These are phyloP conservation scores for Penicillium sp. DNA, from an alignment of 2,329 filamentous ascomycete species.

Conservation along the genomic window DNA sequence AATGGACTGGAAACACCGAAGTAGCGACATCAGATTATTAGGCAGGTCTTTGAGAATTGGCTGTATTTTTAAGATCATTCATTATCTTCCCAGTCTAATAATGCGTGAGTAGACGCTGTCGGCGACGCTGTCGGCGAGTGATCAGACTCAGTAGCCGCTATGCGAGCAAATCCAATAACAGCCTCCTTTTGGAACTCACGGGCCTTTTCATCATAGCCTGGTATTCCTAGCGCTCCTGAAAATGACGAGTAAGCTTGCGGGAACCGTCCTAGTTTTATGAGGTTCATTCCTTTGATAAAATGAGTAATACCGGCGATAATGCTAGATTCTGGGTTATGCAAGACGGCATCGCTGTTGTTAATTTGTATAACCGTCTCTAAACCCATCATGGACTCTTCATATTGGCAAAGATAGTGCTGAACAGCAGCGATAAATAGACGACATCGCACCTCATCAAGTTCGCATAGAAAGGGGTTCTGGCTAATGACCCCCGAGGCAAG, in stretches of 20 bases:
- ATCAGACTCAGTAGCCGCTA: not conserved
- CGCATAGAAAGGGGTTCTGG: conserved; percentile 5
- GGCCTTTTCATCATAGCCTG: conserved; percentile 17
- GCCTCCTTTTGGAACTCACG: conserved; percentile 11
- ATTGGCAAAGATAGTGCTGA: conserved; percentile 7
- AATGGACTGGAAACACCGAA: not conserved
- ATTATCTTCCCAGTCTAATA: not conserved
- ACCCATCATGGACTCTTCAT: conserved; percentile 9
- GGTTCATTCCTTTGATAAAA: conserved; percentile 18
- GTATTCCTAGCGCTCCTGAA: conserved; percentile 10
- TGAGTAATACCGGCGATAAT: conserved; percentile 14
- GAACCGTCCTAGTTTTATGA: conserved; percentile 12
- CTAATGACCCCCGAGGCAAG: conserved; percentile 4
- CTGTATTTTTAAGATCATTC: not conserved
- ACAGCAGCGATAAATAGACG: conserved; percentile 14
- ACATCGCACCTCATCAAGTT: conserved; percentile 11
- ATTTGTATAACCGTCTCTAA: conserved; percentile 6
- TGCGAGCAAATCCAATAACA: conserved; percentile 5
- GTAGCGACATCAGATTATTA: not conserved
- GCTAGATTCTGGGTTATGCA: not conserved
- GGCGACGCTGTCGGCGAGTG: not conserved
- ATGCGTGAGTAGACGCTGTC: conserved; percentile 2
- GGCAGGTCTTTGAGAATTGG: not conserved
- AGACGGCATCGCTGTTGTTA: not conserved
- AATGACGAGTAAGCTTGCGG: conserved; percentile 16